Evolutionary conservation across 345 rosid genomes (phyloP).

Genomic region (Psidium friedrichsthalianum): DNA sequence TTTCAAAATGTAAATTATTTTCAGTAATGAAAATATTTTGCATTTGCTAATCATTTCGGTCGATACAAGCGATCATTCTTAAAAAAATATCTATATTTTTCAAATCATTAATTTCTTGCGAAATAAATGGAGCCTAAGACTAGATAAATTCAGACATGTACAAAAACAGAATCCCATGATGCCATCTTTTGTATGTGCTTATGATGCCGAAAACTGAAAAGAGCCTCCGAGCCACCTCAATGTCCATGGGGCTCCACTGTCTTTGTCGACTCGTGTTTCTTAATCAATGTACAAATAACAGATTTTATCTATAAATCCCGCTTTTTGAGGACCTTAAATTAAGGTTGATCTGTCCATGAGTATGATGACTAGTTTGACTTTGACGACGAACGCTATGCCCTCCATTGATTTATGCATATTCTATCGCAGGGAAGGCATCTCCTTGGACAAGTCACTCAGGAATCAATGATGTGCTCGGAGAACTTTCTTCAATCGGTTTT

Average conservation of each 20-base stretch:
- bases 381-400: too few relatives aligned
- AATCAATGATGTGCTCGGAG: not conserved
- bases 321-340: not conserved
- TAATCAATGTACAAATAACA: not conserved
- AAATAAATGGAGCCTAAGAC: too few relatives aligned
- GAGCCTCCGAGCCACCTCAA: not conserved
- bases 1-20: too few relatives aligned
- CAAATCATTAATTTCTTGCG: too few relatives aligned
- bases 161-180: not conserved
- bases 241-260: not conserved
- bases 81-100: too few relatives aligned
- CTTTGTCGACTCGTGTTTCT: not conserved
- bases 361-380: not conserved
- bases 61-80: too few relatives aligned
- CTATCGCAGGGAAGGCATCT: not conserved
- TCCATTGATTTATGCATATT: too few relatives aligned
- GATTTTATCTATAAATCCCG: not conserved
- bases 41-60: too few relatives aligned
- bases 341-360: not conserved
- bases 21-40: too few relatives aligned
- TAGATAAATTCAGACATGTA: not conserved
- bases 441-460: not conserved
- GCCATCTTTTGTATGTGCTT: not conserved
- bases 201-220: not conserved
- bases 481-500: not conserved